Percentiles rank a stretch among this genome's conserved stretches.
Conservation (phyloP, 106 monocot genomes). For the Platanthera zijinensis region DNA sequence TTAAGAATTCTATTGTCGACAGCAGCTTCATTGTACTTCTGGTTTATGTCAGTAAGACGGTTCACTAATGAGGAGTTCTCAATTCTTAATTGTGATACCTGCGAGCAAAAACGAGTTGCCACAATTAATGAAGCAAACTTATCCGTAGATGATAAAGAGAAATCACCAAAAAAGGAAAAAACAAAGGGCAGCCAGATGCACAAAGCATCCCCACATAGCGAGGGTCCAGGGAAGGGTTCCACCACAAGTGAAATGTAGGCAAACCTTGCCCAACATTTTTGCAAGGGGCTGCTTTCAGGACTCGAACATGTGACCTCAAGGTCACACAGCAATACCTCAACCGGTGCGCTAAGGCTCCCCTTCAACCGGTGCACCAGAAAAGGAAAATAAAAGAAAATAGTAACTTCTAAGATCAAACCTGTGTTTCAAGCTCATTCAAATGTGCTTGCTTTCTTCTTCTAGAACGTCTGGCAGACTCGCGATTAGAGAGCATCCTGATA, state of each 20-base stretch:
- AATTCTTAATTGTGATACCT: slow-evolving; percentile 81
- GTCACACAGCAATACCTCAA: no score
- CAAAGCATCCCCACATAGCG: no score
- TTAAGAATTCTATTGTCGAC: slow-evolving; percentile 70
- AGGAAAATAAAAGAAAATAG: not conserved
- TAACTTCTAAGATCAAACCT: slow-evolving; percentile 29
- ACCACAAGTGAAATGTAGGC: no score
- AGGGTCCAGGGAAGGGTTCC: no score
- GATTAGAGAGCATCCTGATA: slow-evolving; percentile 88
- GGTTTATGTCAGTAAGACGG: slow-evolving; percentile 69
- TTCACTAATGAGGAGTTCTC: slow-evolving; percentile 78
- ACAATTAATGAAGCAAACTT: not conserved
- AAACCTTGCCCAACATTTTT: no score
- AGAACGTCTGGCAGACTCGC: slow-evolving; percentile 88
- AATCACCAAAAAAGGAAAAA: not conserved
- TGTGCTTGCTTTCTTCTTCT: slow-evolving; percentile 92
- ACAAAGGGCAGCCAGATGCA: not conserved
- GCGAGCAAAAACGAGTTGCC: not conserved
- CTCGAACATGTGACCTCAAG: no score
- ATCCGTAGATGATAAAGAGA: not conserved
- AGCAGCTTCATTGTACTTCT: slow-evolving; percentile 69
- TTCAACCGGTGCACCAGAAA: no score
- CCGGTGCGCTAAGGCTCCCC: no score
- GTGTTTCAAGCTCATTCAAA: slow-evolving; percentile 69
- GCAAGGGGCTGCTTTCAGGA: no score